These are phyloP conservation scores for Penicillium manginii DNA, from an alignment of 495 filamentous ascomycete genomes.

Conservation along the genomic window DNA sequence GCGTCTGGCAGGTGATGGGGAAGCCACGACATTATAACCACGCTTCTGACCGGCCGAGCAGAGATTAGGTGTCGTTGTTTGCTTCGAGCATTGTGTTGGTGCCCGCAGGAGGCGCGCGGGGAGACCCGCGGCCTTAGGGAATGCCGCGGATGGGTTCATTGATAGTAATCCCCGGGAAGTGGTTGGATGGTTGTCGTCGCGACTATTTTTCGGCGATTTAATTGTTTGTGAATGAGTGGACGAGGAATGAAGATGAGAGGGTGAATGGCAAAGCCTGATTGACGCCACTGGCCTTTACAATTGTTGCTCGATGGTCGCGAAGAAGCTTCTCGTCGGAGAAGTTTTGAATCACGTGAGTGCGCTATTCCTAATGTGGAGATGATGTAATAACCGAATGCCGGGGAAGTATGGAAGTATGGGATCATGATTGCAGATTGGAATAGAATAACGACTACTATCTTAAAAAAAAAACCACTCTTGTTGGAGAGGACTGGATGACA, in stretches of 20 bases:
- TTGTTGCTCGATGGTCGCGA: conserved; percentile 9
- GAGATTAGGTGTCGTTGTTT: conserved; percentile 25
- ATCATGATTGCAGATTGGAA: too few relatives aligned
- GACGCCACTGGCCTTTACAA: conserved; percentile 12
- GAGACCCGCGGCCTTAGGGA: conserved; percentile 52
- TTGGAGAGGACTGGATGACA: too few relatives aligned
- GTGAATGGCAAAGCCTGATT: conserved; percentile 19
- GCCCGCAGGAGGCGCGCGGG: conserved; percentile 49
- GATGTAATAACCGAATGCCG: conserved; percentile 7
- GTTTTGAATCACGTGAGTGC: neutral
- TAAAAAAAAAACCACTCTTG: too few relatives aligned
- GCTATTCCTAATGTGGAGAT: conserved; percentile 4
- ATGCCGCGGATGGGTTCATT: conserved; percentile 48
- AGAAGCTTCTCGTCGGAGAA: conserved; percentile 38
- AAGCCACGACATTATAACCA: conserved; percentile 33
- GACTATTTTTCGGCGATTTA: conserved; percentile 1
- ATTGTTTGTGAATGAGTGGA: neutral
- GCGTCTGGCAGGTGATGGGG: conserved; percentile 27
- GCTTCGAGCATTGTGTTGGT: conserved; percentile 42
- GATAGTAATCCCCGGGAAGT: conserved; percentile 25
- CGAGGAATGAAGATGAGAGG: conserved; percentile 12
- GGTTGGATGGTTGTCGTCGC: conserved; percentile 18
- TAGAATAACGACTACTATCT: too few relatives aligned
- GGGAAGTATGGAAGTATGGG: neutral
- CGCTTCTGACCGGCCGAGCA: conserved; percentile 31